A percentile compares a stretch with the other conserved stretches of the same genome.
phyloP scores from a whole-genome alignment of 1,284 basidiomycete genomes.

The Jaminaea rosea region DNA sequence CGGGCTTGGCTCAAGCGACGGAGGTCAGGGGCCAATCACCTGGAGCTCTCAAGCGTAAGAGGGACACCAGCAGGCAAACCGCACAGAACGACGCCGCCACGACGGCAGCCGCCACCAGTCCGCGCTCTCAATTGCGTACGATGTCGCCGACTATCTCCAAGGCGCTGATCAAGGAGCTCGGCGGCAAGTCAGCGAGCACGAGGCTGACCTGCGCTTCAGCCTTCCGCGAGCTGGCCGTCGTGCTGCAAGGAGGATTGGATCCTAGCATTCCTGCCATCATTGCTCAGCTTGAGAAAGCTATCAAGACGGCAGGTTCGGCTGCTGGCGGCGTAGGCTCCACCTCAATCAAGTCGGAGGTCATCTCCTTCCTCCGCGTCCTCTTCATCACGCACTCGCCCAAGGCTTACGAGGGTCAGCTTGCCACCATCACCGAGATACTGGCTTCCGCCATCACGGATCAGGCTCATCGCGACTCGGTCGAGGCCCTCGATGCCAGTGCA shows the following conservation, averaged over 20 bases:
- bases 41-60: constrained; percentile 46
- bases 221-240: constrained; percentile 65
- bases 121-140: constrained; percentile 48
- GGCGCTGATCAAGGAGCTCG: constrained; percentile 72
- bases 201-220: constrained; percentile 77
- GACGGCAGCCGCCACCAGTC: constrained; percentile 16
- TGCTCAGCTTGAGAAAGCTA: constrained; percentile 44
- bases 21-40: constrained; percentile 53
- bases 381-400: constrained; percentile 69
- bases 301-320: constrained; percentile 43
- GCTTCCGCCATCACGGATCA: constrained; percentile 59
- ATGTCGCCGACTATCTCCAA: constrained; percentile 73
- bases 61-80: no score
- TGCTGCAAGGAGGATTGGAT: constrained; percentile 73
- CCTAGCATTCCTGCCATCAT: constrained; percentile 57
- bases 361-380: constrained; percentile 75
- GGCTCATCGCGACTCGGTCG: constrained; percentile 45
- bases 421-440: constrained; percentile 62
- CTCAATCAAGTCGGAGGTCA: constrained; percentile 53
- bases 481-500: constrained; percentile 57
- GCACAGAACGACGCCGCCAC: constrained; percentile 23
- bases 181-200: constrained; percentile 71
- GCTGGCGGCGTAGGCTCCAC: constrained; percentile 44
- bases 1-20: constrained; percentile 53
- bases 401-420: constrained; percentile 58